phyloP scores from a whole-genome alignment of 192 early-diverging fungal genomes.

The Allomyces macrogynus region DNA sequence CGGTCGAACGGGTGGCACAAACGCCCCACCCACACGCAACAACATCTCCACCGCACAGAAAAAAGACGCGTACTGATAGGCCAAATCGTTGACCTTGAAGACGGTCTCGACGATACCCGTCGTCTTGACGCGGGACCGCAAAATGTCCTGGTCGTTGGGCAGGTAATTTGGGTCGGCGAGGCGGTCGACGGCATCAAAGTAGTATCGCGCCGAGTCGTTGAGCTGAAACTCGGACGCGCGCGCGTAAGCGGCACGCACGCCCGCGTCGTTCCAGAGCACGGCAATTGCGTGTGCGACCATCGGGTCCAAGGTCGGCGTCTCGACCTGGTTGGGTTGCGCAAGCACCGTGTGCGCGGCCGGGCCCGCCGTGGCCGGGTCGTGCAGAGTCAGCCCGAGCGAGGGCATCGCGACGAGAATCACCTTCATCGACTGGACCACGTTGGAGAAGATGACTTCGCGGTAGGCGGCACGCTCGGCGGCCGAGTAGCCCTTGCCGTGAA shows the following conservation, averaged over 20 bases:
- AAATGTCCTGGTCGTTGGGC: conserved; percentile 89
- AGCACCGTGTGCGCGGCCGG: conserved; percentile 48
- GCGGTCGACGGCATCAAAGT: conserved; percentile 82
- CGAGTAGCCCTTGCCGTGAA: conserved; percentile 86
- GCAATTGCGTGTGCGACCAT: conserved; percentile 63
- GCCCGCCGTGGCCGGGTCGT: conserved; percentile 43
- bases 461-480: conserved; percentile 77
- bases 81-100: conserved; percentile 73
- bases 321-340: conserved; percentile 70
- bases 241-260: conserved; percentile 58
- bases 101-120: conserved; percentile 92
- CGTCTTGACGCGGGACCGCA: conserved; percentile 89
- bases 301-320: conserved; percentile 61
- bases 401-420: conserved; percentile 92
- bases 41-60: neutral
- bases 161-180: conserved; percentile 60
- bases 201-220: conserved; percentile 71
- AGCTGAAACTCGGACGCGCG: conserved; percentile 83
- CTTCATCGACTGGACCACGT: conserved; percentile 89
- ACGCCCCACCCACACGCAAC: neutral
- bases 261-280: conserved; percentile 66
- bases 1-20: neutral
- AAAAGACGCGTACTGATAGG: conserved; percentile 28
- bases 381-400: conserved; percentile 52
- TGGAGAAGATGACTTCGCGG: conserved; percentile 90